A percentile compares a stretch with the other conserved stretches of the same genome.
phyloP scores from a whole-genome alignment of 768 basidiomycete species.

The Rhizopogon sp. region DNA sequence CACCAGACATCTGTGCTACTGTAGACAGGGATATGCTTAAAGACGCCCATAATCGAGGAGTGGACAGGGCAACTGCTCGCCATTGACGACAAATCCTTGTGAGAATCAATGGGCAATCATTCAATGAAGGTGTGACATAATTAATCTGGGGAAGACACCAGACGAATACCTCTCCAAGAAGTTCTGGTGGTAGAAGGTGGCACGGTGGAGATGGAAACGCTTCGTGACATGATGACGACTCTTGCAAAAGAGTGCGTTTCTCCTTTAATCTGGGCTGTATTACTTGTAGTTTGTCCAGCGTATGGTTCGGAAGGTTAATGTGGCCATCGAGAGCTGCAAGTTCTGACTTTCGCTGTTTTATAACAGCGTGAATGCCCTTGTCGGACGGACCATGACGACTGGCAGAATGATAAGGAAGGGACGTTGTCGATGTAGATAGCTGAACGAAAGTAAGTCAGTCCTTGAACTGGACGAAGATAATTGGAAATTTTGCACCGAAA shows the following conservation, averaged over 20 bases:
- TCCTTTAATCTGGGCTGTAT: slow-evolving; percentile 16
- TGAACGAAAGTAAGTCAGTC: neutral
- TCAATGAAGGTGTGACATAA: slow-evolving; percentile 18
- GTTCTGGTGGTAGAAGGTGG: slow-evolving; percentile 21
- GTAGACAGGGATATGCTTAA: slow-evolving; percentile 17
- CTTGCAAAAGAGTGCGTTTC: slow-evolving; percentile 10
- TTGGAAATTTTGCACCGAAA: slow-evolving; percentile 10
- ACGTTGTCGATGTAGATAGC: slow-evolving; percentile 17
- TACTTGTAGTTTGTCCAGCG: slow-evolving; percentile 13
- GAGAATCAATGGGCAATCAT: slow-evolving; percentile 21
- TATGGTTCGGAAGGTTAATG: slow-evolving; percentile 11
- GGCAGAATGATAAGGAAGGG: slow-evolving; percentile 5
- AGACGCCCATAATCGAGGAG: slow-evolving; percentile 28
- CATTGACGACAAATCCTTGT: slow-evolving; percentile 24
- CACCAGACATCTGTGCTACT: slow-evolving; percentile 3
- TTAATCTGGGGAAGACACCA: slow-evolving; percentile 19
- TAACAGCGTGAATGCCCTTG: slow-evolving; percentile 17
- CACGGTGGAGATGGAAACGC: slow-evolving; percentile 15
- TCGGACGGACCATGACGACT: slow-evolving; percentile 11
- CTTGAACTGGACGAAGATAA: neutral
- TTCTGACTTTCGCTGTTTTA: slow-evolving; percentile 16
- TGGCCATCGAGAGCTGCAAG: slow-evolving; percentile 15
- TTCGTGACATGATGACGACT: slow-evolving; percentile 19
- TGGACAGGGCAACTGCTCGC: slow-evolving; percentile 25
- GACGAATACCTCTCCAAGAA: slow-evolving; percentile 25